Conservation (phyloP, 2,329 filamentous ascomycete species). For the Hymenoscyphus fructigenus region DNA sequence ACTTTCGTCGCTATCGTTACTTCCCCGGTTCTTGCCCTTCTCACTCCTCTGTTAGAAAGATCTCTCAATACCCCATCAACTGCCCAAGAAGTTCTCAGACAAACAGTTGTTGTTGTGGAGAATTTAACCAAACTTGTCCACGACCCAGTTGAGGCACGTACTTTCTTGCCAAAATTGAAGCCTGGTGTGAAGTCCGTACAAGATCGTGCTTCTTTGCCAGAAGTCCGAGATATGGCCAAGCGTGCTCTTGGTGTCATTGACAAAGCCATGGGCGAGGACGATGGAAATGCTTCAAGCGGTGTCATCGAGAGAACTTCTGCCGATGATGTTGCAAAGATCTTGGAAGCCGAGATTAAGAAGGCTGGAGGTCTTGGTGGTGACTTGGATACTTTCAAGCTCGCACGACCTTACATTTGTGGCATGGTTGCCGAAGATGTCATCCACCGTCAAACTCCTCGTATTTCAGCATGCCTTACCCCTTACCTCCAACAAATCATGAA, state of each 20-base stretch:
- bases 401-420: conserved; percentile 72
- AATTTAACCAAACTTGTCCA: conserved; percentile 98
- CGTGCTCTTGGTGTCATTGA: conserved; percentile 84
- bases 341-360: conserved; percentile 75
- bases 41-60: conserved; percentile 92
- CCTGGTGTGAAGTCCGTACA: conserved; percentile 90
- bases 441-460: conserved; percentile 73
- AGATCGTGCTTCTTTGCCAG: conserved; percentile 85
- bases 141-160: conserved; percentile 88
- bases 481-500: conserved; percentile 74
- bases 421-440: conserved; percentile 90
- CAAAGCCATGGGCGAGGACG: conserved; percentile 81
- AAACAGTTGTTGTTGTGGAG: conserved; percentile 95
- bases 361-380: conserved; percentile 62
- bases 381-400: conserved; percentile 63
- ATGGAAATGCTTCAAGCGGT: conserved; percentile 53
- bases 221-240: conserved; percentile 86
- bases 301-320: conserved; percentile 62
- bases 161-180: conserved; percentile 90
- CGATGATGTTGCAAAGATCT: conserved; percentile 71
- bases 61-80: conserved; percentile 90
- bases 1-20: conserved; percentile 98
- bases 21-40: conserved; percentile 87
- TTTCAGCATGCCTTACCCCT: conserved; percentile 65
- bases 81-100: conserved; percentile 88